Evolutionary conservation across 306 rosid species (phyloP).

Genomic region (Sesbania bispinosa): DNA sequence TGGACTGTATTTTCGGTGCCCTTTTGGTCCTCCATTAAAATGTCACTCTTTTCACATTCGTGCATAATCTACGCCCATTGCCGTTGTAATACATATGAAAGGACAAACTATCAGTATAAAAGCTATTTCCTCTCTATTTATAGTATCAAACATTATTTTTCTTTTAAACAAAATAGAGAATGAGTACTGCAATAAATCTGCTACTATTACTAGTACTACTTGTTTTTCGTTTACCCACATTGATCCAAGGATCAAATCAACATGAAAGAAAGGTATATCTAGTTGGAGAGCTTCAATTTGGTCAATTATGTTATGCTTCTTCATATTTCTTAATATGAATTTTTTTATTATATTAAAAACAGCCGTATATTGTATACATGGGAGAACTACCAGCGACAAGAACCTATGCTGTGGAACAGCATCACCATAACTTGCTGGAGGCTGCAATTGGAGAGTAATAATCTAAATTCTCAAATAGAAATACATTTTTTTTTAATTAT

Average conservation of each 20-base stretch:
- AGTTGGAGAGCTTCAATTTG: no score
- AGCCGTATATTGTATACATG: constrained; percentile 88
- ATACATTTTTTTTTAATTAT: background rate
- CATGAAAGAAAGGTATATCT: constrained; percentile 56
- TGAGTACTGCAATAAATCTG: constrained; percentile 8
- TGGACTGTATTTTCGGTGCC: background rate
- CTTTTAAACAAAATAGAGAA: background rate
- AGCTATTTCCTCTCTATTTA: background rate
- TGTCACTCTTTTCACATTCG: background rate
- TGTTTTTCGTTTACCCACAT: constrained; percentile 9
- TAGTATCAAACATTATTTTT: background rate
- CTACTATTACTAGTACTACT: constrained; percentile 10
- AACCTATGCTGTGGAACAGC: constrained; percentile 16
- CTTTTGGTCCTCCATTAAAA: background rate
- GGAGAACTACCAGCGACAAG: constrained; percentile 44
- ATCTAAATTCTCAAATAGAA: background rate
- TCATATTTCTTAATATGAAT: background rate
- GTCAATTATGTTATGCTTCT: background rate
- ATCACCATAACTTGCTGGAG: constrained; percentile 54
- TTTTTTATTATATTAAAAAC: constrained; percentile 24
- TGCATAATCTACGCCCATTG: background rate
- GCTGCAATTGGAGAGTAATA: constrained; percentile 69
- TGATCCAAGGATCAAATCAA: constrained; percentile 39
- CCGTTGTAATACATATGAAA: background rate
- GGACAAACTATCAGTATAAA: background rate